Base-by-base conservation (phyloP, 2,329 filamentous ascomycete species). In the Chaetomiaceae sp. region DNA sequence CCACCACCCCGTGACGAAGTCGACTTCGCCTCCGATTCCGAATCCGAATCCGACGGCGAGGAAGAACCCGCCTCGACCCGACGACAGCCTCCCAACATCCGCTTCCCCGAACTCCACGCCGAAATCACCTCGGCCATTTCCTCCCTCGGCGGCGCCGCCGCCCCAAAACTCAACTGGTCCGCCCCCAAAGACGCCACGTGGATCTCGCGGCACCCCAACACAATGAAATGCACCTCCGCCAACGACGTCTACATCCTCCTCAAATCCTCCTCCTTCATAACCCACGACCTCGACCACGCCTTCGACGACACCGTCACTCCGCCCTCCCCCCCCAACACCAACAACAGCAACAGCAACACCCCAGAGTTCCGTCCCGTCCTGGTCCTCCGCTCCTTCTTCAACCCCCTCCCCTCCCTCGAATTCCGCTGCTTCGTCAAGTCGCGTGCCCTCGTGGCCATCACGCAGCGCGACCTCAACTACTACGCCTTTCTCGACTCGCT, bases 91-190 rank as follows among this genome's bases (percentile, higher is more conserved):
- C 80, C 81, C 20, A 78, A 84, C 66, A 64, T 75, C 62, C 74
- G 80, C 33, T 84, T 89, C 71, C 71, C 84, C 8, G 86, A 89
- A 32, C 80, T 91, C 2, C 94, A 99, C 69, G 75, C 83, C 40
- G 71, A 80, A 52, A 90, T 99, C 68, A 86, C 85, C 67, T 75
- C 81, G 21, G 87, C 81, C 37, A 96, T 99, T 57, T 71, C 76
- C 11, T 87, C 91, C 62, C 79, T 97, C 1, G 91, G 89, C 14
- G 92, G 92, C 54, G 83, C 85, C 55, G 91, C 96, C 8, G 85
- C 87, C 1, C 94, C 94, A 0, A 99, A 99, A 71, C 75, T 99
- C 42, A 97, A 97, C 73, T 99, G 94, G 94, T 96, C 91, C 5
- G 86, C 90, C 4, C 94, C 94, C 4, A 96, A 96, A 69, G 94